Evolutionary conservation across 1,139 yeast species (phyloP), one percentile per base, ranked within the genome.

Genomic region (Hanseniaspora gamundiae): DNA sequence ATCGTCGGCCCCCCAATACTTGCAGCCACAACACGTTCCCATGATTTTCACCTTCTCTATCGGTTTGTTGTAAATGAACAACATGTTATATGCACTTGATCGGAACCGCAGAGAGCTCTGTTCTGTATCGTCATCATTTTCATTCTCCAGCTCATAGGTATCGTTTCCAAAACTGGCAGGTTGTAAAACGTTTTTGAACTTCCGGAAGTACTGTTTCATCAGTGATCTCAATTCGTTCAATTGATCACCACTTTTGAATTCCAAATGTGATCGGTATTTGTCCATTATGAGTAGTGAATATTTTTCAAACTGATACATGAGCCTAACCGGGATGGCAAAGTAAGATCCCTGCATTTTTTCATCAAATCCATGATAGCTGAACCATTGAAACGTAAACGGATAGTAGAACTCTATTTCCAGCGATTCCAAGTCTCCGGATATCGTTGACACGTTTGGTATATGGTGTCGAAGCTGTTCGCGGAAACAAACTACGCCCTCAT

Each of bases 351-450:
- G 16, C n/a, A n/a, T n/a, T 13, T 36, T 4, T 13, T 21, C 6
- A 11, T 24, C 17, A 7, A 21, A 24, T 13, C 28, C 16, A 24
- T 36, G 19, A 11, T 13, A 14, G 8, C 9, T 2, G n/a, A 24
- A 36, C 39, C 39, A 36, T 13, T 22, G 28, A 22, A 36, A 36
- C 7, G 39, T 24, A n/a, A 21, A 36, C 16, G 39, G 39, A 24
- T 36, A 36, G 13, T 36, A 36, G 22, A 36, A 36, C 13, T 21
- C 28, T 8, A 36, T 36, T 4, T 17, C 19, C 14, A 33, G n/a
- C 9, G 9, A 24, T 9, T 24, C 26, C 26, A 24, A 24, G 26
- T 7, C 26, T 24, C 6, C 26, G 6, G 26, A 7, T 24, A 9
- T 24, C 9, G 26, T 7, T 24, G 26, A 24, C n/a, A n/a, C n/a